Percentiles rank a stretch among this genome's conserved stretches.
These are phyloP conservation scores for Arxiozyma telluris DNA, from an alignment of 1,139 yeast genomes.

Conservation along the genomic window DNA sequence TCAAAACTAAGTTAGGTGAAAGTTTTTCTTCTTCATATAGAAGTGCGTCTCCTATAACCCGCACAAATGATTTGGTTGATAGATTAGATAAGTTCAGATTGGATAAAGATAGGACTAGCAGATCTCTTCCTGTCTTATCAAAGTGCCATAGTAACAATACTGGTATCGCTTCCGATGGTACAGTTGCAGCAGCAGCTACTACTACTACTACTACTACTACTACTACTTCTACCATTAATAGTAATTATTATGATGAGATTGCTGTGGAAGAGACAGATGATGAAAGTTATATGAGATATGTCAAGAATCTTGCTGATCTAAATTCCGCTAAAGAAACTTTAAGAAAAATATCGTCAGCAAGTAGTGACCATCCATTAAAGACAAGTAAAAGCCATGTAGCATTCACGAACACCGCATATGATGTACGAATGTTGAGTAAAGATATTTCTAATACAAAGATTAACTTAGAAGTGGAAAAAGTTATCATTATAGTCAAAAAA, in stretches of 20 bases:
- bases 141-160: not conserved
- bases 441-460: slow-evolving; percentile 69
- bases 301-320: slow-evolving; percentile 6
- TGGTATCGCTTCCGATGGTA: not conserved
- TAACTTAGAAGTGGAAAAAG: slow-evolving; percentile 56
- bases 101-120: not conserved
- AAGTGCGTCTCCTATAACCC: not conserved
- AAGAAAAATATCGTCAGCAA: slow-evolving; percentile 13
- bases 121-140: slow-evolving; percentile 1
- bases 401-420: slow-evolving; percentile 77
- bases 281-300: slow-evolving; percentile 4
- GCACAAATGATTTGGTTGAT: not conserved
- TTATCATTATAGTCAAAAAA: slow-evolving; percentile 80
- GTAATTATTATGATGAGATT: slow-evolving; percentile 2
- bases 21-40: not conserved
- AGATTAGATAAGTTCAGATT: slow-evolving; percentile 6
- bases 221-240: no score
- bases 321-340: slow-evolving; percentile 16
- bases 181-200: not conserved
- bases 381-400: slow-evolving; percentile 52
- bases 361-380: slow-evolving; percentile 11
- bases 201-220: not conserved
- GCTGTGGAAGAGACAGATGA: slow-evolving; percentile 9
- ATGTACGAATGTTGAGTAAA: slow-evolving; percentile 70
- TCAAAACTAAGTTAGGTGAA: not conserved